These are phyloP conservation scores for Ramaria sp. DNA, from an alignment of 768 basidiomycete species.

Conservation along the genomic window DNA sequence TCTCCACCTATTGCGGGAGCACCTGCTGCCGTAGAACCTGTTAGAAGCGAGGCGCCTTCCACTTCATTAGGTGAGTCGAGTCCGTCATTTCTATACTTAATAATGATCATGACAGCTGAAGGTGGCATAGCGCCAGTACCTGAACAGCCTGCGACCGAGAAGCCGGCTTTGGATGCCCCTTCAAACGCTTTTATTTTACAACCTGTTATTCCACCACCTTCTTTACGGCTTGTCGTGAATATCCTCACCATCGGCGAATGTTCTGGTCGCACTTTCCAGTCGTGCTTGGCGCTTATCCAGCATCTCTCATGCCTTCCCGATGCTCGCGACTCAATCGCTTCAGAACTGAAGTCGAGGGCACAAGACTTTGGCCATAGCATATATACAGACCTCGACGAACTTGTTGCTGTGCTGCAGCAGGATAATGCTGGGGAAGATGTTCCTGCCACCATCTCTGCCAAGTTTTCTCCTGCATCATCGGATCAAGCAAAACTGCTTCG, in stretches of 20 bases:
- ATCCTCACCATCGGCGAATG: constrained; percentile 97
- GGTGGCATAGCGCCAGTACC: constrained; percentile 6
- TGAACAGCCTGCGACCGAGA: constrained; percentile 18
- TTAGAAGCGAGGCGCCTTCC: background rate
- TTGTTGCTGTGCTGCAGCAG: constrained; percentile 51
- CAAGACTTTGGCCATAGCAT: constrained; percentile 79
- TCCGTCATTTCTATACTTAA: background rate
- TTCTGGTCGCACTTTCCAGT: constrained; percentile 90
- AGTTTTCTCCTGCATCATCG: constrained; percentile 90
- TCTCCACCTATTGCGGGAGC: too few species aligned
- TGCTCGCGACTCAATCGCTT: constrained; percentile 79
- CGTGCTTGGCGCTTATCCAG: constrained; percentile 85
- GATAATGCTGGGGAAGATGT: constrained; percentile 40
- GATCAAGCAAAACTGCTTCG: constrained; percentile 93
- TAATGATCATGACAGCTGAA: constrained; percentile 2
- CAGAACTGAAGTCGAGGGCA: constrained; percentile 77
- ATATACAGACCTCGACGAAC: constrained; percentile 65
- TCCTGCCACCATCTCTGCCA: constrained; percentile 64
- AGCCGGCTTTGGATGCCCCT: constrained; percentile 15
- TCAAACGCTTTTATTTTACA: constrained; percentile 48
- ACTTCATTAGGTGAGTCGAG: background rate
- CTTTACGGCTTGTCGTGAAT: constrained; percentile 90
- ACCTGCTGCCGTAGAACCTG: background rate
- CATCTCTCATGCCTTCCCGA: constrained; percentile 84
- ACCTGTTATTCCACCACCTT: constrained; percentile 70